Percentiles rank a stretch among this genome's conserved stretches.
Evolutionary conservation across 2,329 filamentous ascomycete species (phyloP).

Genomic region (Penicillium decumbens): DNA sequence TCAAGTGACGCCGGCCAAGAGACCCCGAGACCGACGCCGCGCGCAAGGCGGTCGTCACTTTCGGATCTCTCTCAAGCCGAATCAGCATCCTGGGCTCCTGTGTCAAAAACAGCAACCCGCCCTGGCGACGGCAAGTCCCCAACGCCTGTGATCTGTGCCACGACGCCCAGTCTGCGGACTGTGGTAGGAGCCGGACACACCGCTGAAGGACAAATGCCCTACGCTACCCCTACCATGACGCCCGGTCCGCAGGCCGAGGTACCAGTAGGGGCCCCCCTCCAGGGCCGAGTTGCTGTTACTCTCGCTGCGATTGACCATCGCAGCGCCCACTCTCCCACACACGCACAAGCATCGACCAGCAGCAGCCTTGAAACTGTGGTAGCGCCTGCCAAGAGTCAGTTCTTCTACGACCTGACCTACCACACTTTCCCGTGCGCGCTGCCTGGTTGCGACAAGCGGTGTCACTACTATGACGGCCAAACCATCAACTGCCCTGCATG

Average conservation of each 20-base stretch:
- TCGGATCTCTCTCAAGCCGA: neutral
- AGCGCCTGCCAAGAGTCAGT: conserved; percentile 5
- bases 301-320: neutral
- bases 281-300: neutral
- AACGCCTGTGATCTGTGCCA: neutral
- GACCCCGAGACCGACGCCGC: too few species aligned
- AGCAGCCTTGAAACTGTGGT: neutral
- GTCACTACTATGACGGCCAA: conserved; percentile 28
- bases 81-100: neutral
- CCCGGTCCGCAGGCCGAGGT: too few species aligned
- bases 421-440: conserved; percentile 43
- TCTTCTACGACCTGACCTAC: conserved; percentile 46
- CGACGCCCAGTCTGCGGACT: neutral
- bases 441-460: conserved; percentile 27
- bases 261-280: too few species aligned
- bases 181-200: neutral
- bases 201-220: too few species aligned
- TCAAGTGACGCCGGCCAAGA: too few species aligned
- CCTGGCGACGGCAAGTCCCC: neutral
- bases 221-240: too few species aligned
- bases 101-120: neutral
- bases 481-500: conserved; percentile 39
- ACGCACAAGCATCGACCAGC: neutral
- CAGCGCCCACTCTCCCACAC: neutral
- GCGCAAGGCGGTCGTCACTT: neutral